These are phyloP conservation scores for Wickerhamomyces subpelliculosus DNA, from an alignment of 805 yeast genomes.

Conservation along the genomic window DNA sequence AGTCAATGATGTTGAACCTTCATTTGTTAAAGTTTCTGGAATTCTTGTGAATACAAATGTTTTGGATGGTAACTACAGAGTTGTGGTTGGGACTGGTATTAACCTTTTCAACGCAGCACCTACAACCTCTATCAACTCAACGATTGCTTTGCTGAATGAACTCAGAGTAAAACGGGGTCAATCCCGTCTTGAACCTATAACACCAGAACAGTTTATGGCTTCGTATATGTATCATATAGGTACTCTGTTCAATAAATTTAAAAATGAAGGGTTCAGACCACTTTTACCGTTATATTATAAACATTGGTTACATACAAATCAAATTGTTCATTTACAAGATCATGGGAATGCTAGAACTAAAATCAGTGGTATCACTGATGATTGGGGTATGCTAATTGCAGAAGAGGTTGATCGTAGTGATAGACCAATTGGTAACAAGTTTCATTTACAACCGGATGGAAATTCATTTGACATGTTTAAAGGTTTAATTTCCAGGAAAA, in stretches of 20 bases:
- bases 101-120: constrained; percentile 85
- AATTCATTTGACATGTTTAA: constrained; percentile 93
- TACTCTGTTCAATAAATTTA: constrained; percentile 50
- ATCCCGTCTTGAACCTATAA: constrained; percentile 18
- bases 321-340: constrained; percentile 61
- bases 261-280: constrained; percentile 56
- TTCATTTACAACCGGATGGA: constrained; percentile 91
- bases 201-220: constrained; percentile 54
- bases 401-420: constrained; percentile 49
- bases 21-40: constrained; percentile 76
- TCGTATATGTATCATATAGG: constrained; percentile 60
- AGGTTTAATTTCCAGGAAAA: constrained; percentile 70
- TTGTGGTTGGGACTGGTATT: constrained; percentile 83
- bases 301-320: constrained; percentile 80
- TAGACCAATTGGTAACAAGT: constrained; percentile 43
- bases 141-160: constrained; percentile 55
- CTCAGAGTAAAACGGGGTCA: constrained; percentile 36
- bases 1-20: constrained; percentile 50
- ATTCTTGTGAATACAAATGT: constrained; percentile 75
- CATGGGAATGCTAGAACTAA: constrained; percentile 47
- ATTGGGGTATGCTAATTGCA: constrained; percentile 78
- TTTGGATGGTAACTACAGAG: constrained; percentile 47
- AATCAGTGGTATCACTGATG: constrained; percentile 75
- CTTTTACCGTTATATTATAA: constrained; percentile 68
- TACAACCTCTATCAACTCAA: constrained; percentile 76